Conservation (phyloP, 352 stramenopile genomes). For the Phytophthora colocasiae region DNA sequence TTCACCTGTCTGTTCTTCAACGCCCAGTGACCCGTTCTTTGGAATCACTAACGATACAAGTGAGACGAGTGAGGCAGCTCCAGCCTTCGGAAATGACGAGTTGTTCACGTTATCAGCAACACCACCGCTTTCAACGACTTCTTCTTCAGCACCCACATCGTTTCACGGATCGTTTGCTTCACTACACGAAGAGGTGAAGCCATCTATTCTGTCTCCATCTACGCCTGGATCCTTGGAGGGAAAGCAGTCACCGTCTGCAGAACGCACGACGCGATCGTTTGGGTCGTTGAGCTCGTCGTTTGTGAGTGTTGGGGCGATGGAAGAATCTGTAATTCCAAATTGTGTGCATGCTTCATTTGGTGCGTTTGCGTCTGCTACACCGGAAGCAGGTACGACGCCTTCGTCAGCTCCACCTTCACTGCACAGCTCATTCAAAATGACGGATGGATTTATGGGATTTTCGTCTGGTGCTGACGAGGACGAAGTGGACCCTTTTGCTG, state of each 20-base stretch:
- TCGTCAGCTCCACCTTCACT: constrained; percentile 40
- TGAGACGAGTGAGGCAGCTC: constrained; percentile 6
- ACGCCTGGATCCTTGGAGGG: constrained; percentile 4
- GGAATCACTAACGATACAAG: constrained; percentile 30
- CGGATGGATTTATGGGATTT: constrained; percentile 27
- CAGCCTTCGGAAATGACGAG: constrained; percentile 42
- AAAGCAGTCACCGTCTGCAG: constrained; percentile 13
- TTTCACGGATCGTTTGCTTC: constrained; percentile 45
- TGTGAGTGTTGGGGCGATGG: constrained; percentile 25
- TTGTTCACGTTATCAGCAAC: constrained; percentile 35
- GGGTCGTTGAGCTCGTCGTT: constrained; percentile 39
- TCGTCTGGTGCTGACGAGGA: constrained; percentile 21
- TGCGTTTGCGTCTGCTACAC: constrained; percentile 22
- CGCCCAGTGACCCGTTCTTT: constrained; percentile 44
- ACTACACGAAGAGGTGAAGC: constrained; percentile 30
- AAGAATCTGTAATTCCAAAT: constrained; percentile 8
- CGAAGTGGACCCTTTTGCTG: constrained; percentile 39
- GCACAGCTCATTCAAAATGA: constrained; percentile 40
- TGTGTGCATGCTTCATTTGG: constrained; percentile 12
- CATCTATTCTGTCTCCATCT: constrained; percentile 7
- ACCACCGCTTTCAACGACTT: constrained; percentile 15
- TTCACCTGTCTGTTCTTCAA: constrained; percentile 48
- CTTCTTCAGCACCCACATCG: constrained; percentile 36
- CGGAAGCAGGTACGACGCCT: constrained; percentile 11
- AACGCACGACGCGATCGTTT: constrained; percentile 35